Percentiles rank a stretch among this genome's conserved stretches.
phyloP scores from a whole-genome alignment of 129 eudicot genomes.

The Saposhnikovia divaricata region DNA sequence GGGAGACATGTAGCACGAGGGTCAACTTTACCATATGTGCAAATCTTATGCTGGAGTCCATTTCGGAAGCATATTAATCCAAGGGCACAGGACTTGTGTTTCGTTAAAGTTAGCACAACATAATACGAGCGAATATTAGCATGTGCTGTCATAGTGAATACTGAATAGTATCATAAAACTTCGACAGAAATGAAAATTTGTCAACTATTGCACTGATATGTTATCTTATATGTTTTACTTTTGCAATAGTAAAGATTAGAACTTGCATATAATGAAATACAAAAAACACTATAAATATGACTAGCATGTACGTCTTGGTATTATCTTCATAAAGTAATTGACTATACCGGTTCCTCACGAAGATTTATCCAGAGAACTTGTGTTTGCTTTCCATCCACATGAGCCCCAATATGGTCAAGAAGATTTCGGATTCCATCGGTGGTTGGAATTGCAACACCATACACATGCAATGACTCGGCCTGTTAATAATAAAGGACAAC shows the following conservation, averaged over 20 bases:
- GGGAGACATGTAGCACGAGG: neutral
- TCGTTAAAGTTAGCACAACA: neutral
- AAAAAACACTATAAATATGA: neutral
- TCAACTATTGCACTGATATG: neutral
- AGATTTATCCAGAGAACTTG: constrained; percentile 90
- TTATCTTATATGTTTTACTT: neutral
- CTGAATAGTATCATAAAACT: neutral
- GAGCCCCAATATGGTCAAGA: constrained; percentile 77
- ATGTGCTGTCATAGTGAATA: neutral
- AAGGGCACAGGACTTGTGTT: neutral
- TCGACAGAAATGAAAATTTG: neutral
- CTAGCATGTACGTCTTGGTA: neutral
- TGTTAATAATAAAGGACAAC: constrained; percentile 15
- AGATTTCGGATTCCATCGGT: constrained; percentile 81
- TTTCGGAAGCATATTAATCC: neutral
- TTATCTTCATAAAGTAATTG: constrained; percentile 7
- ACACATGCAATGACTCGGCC: constrained; percentile 79
- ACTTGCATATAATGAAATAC: neutral
- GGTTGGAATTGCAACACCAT: constrained; percentile 98
- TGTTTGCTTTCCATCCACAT: constrained; percentile 46
- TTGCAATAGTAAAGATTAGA: neutral
- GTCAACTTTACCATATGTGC: neutral
- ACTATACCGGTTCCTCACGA: constrained; percentile 89
- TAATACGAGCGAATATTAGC: neutral
- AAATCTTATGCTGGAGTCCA: neutral